Evolutionary conservation across 305 asterid genomes (phyloP).

Genomic region (Coffea humblotiana): DNA sequence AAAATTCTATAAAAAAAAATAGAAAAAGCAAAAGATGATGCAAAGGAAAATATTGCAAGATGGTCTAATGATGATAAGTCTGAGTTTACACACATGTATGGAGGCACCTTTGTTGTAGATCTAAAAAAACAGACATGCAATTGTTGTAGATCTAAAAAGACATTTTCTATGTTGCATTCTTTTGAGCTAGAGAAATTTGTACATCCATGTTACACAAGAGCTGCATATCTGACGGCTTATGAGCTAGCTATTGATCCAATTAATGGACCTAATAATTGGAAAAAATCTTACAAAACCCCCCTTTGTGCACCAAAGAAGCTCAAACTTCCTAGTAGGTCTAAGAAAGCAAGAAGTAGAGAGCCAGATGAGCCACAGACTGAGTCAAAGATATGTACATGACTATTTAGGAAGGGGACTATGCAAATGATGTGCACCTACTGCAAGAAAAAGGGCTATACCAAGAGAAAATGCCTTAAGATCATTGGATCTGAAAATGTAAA

Average conservation of each 20-base stretch:
- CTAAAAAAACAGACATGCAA: background rate
- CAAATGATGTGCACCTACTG: too few relatives aligned
- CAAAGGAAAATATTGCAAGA: background rate
- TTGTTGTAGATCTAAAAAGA: background rate
- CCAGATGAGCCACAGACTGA: too few relatives aligned
- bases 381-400: too few relatives aligned
- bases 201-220: background rate
- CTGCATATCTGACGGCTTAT: background rate
- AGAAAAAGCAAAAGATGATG: background rate
- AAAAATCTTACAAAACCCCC: too few relatives aligned
- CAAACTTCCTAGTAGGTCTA: too few relatives aligned
- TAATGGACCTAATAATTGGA: background rate
- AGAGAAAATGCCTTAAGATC: too few relatives aligned
- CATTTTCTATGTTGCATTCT: background rate
- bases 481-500: too few relatives aligned
- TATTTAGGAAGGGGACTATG: too few relatives aligned
- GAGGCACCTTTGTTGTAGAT: background rate
- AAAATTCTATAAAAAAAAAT: background rate
- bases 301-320: too few relatives aligned
- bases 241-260: background rate
- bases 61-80: background rate
- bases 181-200: background rate
- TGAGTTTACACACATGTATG: background rate
- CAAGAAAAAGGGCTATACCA: too few relatives aligned
- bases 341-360: too few relatives aligned